Evolutionary conservation across 176 grass and related monocot species (phyloP).

Genomic region (Aegilops tauschii): DNA sequence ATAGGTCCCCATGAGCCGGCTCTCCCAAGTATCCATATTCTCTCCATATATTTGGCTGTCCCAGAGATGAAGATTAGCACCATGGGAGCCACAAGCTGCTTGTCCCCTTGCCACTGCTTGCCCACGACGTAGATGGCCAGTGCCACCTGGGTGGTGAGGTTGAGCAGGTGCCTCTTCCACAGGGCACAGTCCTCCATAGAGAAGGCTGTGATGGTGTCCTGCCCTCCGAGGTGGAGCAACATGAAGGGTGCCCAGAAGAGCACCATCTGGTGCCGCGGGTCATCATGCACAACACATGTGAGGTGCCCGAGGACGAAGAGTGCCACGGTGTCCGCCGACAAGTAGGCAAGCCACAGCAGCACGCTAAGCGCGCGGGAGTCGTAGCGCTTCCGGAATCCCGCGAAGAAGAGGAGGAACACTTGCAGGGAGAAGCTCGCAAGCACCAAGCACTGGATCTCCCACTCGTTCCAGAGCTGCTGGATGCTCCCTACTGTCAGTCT

Average conservation of each 20-base stretch:
- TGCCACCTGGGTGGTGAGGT: conserved; percentile 4
- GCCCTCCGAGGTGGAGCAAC: conserved; percentile 49
- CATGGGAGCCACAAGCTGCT: conserved; percentile 8
- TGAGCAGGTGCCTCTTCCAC: conserved; percentile 38
- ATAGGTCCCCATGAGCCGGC: neutral
- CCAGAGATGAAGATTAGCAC: conserved; percentile 27
- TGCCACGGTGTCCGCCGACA: conserved; percentile 19
- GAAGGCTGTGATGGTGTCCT: conserved; percentile 42
- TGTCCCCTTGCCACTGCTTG: neutral
- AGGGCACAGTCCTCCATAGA: conserved; percentile 42
- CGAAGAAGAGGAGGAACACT: conserved; percentile 22
- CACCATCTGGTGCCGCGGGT: neutral
- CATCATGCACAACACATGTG: neutral
- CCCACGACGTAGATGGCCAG: conserved; percentile 22
- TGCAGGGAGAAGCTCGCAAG: conserved; percentile 38
- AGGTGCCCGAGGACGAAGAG: conserved; percentile 31
- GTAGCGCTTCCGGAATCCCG: conserved; percentile 22
- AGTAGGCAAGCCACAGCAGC: conserved; percentile 27
- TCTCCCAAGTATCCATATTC: conserved; percentile 21
- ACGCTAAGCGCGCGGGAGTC: neutral
- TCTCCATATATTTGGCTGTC: conserved; percentile 24
- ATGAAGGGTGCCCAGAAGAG: conserved; percentile 53
- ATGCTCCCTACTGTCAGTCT: neutral
- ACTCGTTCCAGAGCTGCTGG: conserved; percentile 7
- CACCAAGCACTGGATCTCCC: conserved; percentile 35